A percentile compares a stretch with the other conserved stretches of the same genome.
Evolutionary conservation across 2,329 filamentous ascomycete species (phyloP).

Genomic region (Fusarium luffae): DNA sequence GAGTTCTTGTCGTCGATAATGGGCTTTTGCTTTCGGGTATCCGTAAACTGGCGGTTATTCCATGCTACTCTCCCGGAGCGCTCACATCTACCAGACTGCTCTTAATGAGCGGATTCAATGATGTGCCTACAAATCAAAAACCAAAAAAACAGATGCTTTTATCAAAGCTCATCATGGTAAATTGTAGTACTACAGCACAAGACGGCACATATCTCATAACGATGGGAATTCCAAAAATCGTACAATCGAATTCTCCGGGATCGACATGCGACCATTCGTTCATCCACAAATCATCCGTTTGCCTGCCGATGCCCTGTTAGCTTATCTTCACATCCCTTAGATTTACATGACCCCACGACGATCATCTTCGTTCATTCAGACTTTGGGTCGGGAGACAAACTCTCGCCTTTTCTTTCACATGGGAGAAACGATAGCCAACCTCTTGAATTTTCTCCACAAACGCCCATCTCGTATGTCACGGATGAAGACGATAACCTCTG

Average conservation of each 20-base stretch:
- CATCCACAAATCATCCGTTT: slow-evolving; percentile 6
- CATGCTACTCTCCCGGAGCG: not conserved
- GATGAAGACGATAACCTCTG: not conserved
- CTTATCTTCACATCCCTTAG: not conserved
- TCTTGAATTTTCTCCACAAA: not conserved
- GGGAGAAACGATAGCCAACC: slow-evolving; percentile 3
- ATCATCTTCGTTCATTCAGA: not conserved
- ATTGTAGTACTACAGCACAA: slow-evolving; percentile 10
- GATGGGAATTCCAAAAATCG: slow-evolving; percentile 12
- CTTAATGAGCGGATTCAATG: not conserved
- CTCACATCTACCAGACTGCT: not conserved
- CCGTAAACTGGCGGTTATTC: not conserved
- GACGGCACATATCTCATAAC: not conserved
- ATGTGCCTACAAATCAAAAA: not conserved
- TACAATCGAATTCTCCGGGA: slow-evolving; percentile 37
- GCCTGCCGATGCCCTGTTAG: not conserved
- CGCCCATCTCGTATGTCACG: not conserved
- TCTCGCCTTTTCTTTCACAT: slow-evolving; percentile 29
- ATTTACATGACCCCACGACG: slow-evolving; percentile 2
- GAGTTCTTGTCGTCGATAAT: slow-evolving; percentile 5
- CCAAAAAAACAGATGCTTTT: not conserved
- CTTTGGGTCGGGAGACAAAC: not conserved
- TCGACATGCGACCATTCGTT: slow-evolving; percentile 25
- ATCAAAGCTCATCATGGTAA: not conserved
- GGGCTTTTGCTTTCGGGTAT: slow-evolving; percentile 3